Evolutionary conservation across 805 yeast genomes (phyloP).

Genomic region (Candida piceae): DNA sequence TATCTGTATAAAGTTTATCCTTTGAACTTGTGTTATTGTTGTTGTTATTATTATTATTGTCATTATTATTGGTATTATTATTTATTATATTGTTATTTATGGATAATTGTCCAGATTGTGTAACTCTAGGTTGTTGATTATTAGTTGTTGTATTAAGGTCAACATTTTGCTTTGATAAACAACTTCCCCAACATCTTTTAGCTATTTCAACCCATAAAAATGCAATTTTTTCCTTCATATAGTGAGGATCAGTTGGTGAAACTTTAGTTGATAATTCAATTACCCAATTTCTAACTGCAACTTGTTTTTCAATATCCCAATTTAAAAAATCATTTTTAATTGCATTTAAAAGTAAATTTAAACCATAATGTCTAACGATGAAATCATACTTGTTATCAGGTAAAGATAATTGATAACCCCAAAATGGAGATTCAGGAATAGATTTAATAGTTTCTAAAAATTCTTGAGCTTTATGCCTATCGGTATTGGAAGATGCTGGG

Average conservation of each 20-base stretch:
- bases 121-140: no score
- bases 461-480: constrained; percentile 48
- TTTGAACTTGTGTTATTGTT: constrained; percentile 16
- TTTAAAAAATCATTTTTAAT: constrained; percentile 54
- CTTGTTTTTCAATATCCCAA: constrained; percentile 48
- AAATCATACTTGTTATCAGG: constrained; percentile 55
- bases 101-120: no score
- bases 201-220: constrained; percentile 88
- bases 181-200: constrained; percentile 85
- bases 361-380: constrained; percentile 86
- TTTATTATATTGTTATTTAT: constrained; percentile 3
- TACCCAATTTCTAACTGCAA: constrained; percentile 79
- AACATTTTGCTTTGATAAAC: constrained; percentile 32
- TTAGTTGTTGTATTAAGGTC: constrained; percentile 3
- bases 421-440: constrained; percentile 79
- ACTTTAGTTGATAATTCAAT: constrained; percentile 67
- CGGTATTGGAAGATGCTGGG: constrained; percentile 54
- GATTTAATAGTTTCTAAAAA: constrained; percentile 73
- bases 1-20: constrained; percentile 30
- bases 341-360: constrained; percentile 71
- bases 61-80: constrained; percentile 2
- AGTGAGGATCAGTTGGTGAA: constrained; percentile 72
- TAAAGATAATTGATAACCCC: constrained; percentile 85
- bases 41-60: constrained; percentile 1
- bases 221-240: constrained; percentile 83